Conservation (phyloP, 768 basidiomycete species). For the Pisolithus sp. region DNA sequence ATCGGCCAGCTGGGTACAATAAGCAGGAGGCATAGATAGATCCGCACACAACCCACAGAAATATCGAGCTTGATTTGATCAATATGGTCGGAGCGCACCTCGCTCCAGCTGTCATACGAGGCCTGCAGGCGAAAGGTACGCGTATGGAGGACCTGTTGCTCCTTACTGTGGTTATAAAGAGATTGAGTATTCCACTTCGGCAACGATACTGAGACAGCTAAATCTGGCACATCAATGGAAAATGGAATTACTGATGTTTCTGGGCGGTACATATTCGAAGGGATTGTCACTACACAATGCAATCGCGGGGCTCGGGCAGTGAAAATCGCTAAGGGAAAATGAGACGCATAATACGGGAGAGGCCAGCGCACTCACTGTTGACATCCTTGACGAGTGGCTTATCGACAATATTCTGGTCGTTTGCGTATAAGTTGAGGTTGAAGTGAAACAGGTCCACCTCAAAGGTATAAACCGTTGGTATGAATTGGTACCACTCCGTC, state of each 20-base stretch:
- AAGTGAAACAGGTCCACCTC: conserved; percentile 70
- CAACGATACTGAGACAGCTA: conserved; percentile 54
- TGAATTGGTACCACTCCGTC: conserved; percentile 72
- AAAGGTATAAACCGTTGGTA: conserved; percentile 74
- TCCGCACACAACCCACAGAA: conserved; percentile 32
- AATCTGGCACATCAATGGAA: conserved; percentile 49
- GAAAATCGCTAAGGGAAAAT: conserved; percentile 54
- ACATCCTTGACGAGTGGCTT: conserved; percentile 75
- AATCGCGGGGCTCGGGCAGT: conserved; percentile 55
- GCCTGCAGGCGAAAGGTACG: conserved; percentile 53
- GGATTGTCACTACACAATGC: conserved; percentile 47
- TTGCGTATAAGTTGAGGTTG: conserved; percentile 74
- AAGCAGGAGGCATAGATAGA: background rate
- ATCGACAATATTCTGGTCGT: conserved; percentile 96
- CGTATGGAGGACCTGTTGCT: conserved; percentile 57
- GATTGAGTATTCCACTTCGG: conserved; percentile 89
- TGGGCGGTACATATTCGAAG: conserved; percentile 68
- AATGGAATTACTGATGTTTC: conserved; percentile 65
- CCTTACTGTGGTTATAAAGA: conserved; percentile 55
- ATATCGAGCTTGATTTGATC: conserved; percentile 73
- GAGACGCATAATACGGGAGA: background rate
- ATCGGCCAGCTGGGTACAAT: conserved; percentile 37
- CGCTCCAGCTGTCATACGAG: conserved; percentile 69
- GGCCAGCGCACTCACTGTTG: conserved; percentile 52
- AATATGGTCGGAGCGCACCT: conserved; percentile 60